phyloP scores from a whole-genome alignment of 495 filamentous ascomycete genomes.

The Hypoxylon perforatum region DNA sequence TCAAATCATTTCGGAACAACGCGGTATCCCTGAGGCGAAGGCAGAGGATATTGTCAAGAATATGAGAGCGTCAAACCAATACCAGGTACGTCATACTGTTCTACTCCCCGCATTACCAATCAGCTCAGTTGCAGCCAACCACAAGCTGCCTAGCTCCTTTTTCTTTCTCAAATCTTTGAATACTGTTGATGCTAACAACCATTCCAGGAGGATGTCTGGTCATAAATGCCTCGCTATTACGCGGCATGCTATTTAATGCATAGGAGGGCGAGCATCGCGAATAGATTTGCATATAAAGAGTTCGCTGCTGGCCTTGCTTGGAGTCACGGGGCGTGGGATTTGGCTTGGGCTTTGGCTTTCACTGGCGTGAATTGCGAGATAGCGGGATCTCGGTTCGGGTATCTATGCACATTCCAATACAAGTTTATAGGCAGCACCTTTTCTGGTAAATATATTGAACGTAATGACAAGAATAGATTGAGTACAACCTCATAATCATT shows the following conservation, averaged over 20 bases:
- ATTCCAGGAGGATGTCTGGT: slow-evolving; percentile 86
- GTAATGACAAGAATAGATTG: slow-evolving; percentile 44
- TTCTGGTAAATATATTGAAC: slow-evolving; percentile 37
- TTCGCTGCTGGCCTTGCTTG: slow-evolving; percentile 33
- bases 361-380: slow-evolving; percentile 29
- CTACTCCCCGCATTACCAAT: neutral
- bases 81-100: slow-evolving; percentile 72
- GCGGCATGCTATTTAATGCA: slow-evolving; percentile 35
- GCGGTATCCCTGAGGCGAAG: slow-evolving; percentile 82
- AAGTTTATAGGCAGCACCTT: slow-evolving; percentile 19
- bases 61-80: slow-evolving; percentile 92
- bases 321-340: slow-evolving; percentile 45
- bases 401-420: slow-evolving; percentile 31
- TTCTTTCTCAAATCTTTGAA: neutral
- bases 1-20: slow-evolving; percentile 85
- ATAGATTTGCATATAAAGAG: slow-evolving; percentile 45
- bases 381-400: slow-evolving; percentile 29
- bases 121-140: neutral
- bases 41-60: slow-evolving; percentile 96
- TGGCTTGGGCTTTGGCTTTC: slow-evolving; percentile 35
- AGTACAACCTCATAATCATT: slow-evolving; percentile 17
- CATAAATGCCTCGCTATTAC: slow-evolving; percentile 56
- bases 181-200: slow-evolving; percentile 38
- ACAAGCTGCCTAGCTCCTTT: neutral
- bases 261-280: slow-evolving; percentile 37